Percentiles rank a stretch among this genome's conserved stretches.
Conservation (phyloP, 768 basidiomycete species). For the Boletellus sp. region DNA sequence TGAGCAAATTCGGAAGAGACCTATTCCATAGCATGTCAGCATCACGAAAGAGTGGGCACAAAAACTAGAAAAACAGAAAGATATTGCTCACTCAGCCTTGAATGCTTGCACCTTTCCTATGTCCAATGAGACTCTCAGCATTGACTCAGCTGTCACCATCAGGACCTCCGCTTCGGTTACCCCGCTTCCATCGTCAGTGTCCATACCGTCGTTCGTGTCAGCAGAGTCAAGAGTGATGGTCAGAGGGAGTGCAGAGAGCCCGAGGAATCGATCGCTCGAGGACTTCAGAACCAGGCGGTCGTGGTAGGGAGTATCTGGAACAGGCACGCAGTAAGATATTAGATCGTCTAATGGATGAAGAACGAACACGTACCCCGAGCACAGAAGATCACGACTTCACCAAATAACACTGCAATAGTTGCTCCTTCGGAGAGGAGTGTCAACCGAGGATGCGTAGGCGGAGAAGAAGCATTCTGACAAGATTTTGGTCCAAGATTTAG, state of each 20-base stretch:
- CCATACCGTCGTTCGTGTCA: slow-evolving; percentile 11
- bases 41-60: background rate
- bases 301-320: slow-evolving; percentile 61
- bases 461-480: slow-evolving; percentile 58
- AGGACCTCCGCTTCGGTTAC: slow-evolving; percentile 19
- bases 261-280: slow-evolving; percentile 64
- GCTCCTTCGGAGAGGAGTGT: slow-evolving; percentile 57
- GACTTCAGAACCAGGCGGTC: slow-evolving; percentile 74
- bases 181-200: slow-evolving; percentile 5
- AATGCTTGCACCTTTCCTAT: slow-evolving; percentile 58
- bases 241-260: slow-evolving; percentile 49
- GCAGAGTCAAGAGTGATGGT: slow-evolving; percentile 20
- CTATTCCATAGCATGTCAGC: slow-evolving; percentile 41
- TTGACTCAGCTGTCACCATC: slow-evolving; percentile 57
- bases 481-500: background rate
- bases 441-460: slow-evolving; percentile 69
- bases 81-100: slow-evolving; percentile 53
- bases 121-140: slow-evolving; percentile 65
- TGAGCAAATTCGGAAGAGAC: slow-evolving; percentile 61
- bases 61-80: background rate
- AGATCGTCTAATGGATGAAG: background rate
- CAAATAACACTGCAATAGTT: slow-evolving; percentile 63
- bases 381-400: slow-evolving; percentile 71
- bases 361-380: slow-evolving; percentile 47
- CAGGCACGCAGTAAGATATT: background rate